Evolutionary conservation across 2,329 filamentous ascomycete species (phyloP).

Genomic region (Penicillium corylophilum): DNA sequence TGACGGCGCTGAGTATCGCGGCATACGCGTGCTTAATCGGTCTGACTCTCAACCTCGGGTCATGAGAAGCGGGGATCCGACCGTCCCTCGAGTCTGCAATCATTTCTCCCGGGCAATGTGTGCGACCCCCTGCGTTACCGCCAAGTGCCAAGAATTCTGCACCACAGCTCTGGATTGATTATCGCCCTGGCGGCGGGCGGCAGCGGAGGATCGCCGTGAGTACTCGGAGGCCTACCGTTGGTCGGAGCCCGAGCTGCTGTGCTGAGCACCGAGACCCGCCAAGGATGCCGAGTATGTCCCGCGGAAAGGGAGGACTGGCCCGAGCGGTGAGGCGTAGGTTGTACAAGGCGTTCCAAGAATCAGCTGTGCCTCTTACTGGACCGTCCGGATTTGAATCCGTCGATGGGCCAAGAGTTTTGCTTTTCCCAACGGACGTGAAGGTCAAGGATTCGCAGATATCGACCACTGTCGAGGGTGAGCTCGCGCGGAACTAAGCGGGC

Average conservation of each 20-base stretch:
- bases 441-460: background rate
- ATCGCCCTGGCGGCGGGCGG: conserved; percentile 6
- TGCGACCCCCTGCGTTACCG: conserved; percentile 29
- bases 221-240: conserved; percentile 15
- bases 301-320: conserved; percentile 11
- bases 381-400: conserved; percentile 13
- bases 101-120: conserved; percentile 12
- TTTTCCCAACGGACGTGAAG: background rate
- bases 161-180: conserved; percentile 14
- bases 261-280: conserved; percentile 14
- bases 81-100: background rate
- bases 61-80: conserved; percentile 14
- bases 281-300: conserved; percentile 22
- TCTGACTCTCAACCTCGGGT: conserved; percentile 54
- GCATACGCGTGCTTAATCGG: conserved; percentile 62
- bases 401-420: conserved; percentile 1
- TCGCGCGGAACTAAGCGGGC: background rate
- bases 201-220: conserved; percentile 18
- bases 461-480: background rate
- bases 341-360: conserved; percentile 11
- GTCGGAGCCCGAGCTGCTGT: conserved; percentile 15
- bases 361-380: conserved; percentile 5
- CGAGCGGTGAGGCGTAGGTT: conserved; percentile 17
- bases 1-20: conserved; percentile 62
- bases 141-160: conserved; percentile 34